Evolutionary conservation across 2,329 filamentous ascomycete species (phyloP), one percentile per base, ranked within the genome.

Genomic region (Seiridium unicorne): DNA sequence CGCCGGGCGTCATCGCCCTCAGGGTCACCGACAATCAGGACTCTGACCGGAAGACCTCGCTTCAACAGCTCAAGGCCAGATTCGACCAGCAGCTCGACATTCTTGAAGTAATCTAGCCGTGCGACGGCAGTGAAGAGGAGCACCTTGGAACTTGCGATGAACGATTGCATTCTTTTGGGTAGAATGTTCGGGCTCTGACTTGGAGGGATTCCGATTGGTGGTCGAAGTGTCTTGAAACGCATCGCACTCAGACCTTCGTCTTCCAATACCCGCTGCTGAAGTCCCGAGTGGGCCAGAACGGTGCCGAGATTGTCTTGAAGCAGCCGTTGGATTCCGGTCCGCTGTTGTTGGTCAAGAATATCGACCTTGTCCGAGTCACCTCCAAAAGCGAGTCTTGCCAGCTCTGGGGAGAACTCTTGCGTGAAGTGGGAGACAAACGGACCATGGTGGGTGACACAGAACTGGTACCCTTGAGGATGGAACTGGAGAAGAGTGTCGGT

Each of bases 371-470:
- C 31, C 11, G 57, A 31, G 40, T 59, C 48, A 11, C 57, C 57
- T 9, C 57, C 57, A 46, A 59, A 59, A 11, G 57, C 57, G 18
- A 59, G 47, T 40, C 48, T 38, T 4, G 57, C 40, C 6, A 59
- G 42, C 10, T 44, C 31, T 46, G 38, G 38, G 11, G 57, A 53
- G 49, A 59, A 59, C 7, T 47, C 10, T 18, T 59, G 18, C 26
- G 36, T 53, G 31, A 59, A 59, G 48, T 59, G 48, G 13, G 57
- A 59, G 5, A 59, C 57, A 44, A 59, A 59, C 18, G 57, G 57
- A 8, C 57, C 57, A 34, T 59, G 57, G 48, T 59, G 57, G 13
- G 57, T 59, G 11, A 59, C 57, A 48, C 57, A 59, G 57, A 59
- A 59, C 11, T 46, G 47, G 8, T 53, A 53, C 5, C 57, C 47